phyloP scores from a whole-genome alignment of 345 rosid genomes.

The Dipteronia dyeriana region DNA sequence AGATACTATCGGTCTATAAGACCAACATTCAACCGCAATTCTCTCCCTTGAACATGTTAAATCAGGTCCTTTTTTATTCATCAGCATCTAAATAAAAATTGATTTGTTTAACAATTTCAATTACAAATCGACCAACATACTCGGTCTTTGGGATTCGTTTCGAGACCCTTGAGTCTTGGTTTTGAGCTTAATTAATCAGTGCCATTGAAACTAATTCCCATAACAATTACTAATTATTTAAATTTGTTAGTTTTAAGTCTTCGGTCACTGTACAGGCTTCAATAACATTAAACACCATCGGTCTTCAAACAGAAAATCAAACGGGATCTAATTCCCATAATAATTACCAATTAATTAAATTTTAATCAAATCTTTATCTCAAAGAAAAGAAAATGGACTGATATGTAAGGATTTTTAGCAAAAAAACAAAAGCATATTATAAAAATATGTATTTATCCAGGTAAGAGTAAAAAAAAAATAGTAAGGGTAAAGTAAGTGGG shows the following conservation, averaged over 20 bases:
- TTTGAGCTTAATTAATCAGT: neutral
- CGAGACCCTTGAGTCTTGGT: slow-evolving; percentile 1
- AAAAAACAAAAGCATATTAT: neutral
- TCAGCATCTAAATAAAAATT: neutral
- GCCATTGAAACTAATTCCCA: neutral
- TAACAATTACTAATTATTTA: neutral
- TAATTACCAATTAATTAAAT: neutral
- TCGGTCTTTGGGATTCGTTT: slow-evolving; percentile 33
- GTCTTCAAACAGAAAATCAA: no score
- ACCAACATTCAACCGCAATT: slow-evolving; percentile 26
- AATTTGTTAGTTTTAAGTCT: no score
- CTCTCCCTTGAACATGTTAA: slow-evolving; percentile 24
- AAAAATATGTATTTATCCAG: no score
- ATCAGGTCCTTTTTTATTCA: neutral
- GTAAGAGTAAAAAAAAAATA: neutral
- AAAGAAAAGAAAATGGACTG: no score
- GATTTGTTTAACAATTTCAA: neutral
- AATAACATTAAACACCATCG: no score
- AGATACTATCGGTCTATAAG: no score
- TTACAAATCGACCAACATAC: slow-evolving; percentile 50
- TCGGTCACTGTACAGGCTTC: no score
- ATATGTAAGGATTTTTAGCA: neutral
- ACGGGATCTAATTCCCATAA: neutral
- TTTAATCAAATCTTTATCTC: neutral
- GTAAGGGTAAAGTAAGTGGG: neutral